A percentile compares a stretch with the other conserved stretches of the same genome.
Evolutionary conservation across 805 yeast species (phyloP).

Genomic region (Lipomyces mesembrius): DNA sequence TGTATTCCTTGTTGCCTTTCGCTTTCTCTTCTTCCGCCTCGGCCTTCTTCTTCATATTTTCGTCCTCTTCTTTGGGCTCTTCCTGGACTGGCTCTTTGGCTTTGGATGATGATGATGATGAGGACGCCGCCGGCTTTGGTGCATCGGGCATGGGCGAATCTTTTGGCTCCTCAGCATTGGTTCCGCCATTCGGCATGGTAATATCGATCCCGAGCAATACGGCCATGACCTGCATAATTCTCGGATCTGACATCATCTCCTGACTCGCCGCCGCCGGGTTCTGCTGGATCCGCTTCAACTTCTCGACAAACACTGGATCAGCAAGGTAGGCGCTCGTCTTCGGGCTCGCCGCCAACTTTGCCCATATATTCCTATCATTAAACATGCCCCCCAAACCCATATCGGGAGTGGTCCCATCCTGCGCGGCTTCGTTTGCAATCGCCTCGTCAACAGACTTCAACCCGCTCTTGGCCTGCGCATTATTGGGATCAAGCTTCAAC

Average conservation of each 20-base stretch:
- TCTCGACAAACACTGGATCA: constrained; percentile 80
- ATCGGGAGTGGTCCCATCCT: constrained; percentile 58
- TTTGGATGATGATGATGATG: constrained; percentile 37
- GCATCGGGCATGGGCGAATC: constrained; percentile 42
- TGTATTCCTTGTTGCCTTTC: constrained; percentile 85
- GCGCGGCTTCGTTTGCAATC: constrained; percentile 53
- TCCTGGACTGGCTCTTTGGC: constrained; percentile 40
- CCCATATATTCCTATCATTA: constrained; percentile 76
- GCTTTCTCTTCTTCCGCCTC: constrained; percentile 65
- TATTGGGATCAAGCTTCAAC: constrained; percentile 74
- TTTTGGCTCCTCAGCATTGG: constrained; percentile 37
- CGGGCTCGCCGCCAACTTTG: constrained; percentile 79
- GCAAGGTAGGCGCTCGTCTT: constrained; percentile 84
- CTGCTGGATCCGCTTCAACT: constrained; percentile 56
- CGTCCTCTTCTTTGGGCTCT: constrained; percentile 46
- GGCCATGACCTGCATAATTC: constrained; percentile 87
- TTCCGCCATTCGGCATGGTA: constrained; percentile 43
- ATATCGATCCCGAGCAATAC: constrained; percentile 77
- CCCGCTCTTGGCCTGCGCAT: constrained; percentile 88
- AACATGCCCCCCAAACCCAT: constrained; percentile 79
- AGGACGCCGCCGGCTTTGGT: constrained; percentile 40
- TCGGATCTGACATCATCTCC: constrained; percentile 75
- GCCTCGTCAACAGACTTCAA: constrained; percentile 70
- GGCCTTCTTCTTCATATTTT: constrained; percentile 43
- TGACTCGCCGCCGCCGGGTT: constrained; percentile 78